phyloP scores from a whole-genome alignment of 805 yeast genomes.

The Isabelozyma pseudorhagii region DNA sequence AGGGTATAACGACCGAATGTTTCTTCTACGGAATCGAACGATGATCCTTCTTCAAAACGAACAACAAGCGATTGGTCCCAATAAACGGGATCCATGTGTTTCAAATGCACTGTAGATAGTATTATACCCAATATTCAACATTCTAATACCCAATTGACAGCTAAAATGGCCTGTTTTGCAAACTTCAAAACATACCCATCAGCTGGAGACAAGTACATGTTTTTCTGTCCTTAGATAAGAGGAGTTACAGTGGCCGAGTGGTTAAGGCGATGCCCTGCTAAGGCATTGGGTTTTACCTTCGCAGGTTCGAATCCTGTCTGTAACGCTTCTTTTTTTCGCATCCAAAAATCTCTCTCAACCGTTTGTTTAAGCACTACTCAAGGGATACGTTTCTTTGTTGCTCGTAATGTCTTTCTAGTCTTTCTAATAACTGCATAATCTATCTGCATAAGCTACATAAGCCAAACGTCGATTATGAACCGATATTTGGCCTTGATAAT shows the following conservation, averaged over 20 bases:
- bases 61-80: too few species aligned
- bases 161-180: not conserved
- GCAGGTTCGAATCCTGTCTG: slow-evolving; percentile 56
- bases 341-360: not conserved
- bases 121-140: too few species aligned
- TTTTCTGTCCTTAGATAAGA: not conserved
- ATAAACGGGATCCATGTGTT: too few species aligned
- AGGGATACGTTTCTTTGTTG: not conserved
- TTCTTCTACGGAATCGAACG: too few species aligned
- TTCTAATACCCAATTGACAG: not conserved
- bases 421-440: not conserved
- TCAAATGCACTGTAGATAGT: too few species aligned
- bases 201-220: too few species aligned
- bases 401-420: not conserved
- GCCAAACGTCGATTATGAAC: slow-evolving; percentile 25
- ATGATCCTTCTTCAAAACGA: too few species aligned
- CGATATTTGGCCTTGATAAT: slow-evolving; percentile 9
- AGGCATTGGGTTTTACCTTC: slow-evolving; percentile 45
- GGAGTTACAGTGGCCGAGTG: slow-evolving; percentile 49
- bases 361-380: not conserved
- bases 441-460: slow-evolving; percentile 9
- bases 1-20: too few species aligned
- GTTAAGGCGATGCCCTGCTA: slow-evolving; percentile 51
- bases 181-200: too few species aligned
- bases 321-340: slow-evolving; percentile 33